Evolutionary conservation across 345 rosid species (phyloP), one percentile per base, ranked within the genome.

Genomic region (Zanthoxylum bungeanum): DNA sequence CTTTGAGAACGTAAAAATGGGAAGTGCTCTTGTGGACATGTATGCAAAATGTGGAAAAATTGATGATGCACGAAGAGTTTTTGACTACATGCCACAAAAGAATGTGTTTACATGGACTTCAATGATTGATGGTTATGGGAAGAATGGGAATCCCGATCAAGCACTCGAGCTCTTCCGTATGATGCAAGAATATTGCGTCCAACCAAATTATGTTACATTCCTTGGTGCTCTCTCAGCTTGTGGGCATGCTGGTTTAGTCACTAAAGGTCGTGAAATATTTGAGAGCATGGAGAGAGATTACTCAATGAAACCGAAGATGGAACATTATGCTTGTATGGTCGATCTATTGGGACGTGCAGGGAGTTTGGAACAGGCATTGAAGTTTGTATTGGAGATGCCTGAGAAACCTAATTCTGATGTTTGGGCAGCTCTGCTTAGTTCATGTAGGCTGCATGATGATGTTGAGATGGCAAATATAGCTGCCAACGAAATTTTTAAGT

Each of bases 111-210:
- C 97, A 0, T 94, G 98, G 98, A 88, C 97, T 60, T 94, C 98
- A 1, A 83, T 94, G 98, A 92, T 94, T 27, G 98, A 89, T 85
- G 98, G 98, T n/a, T 90, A 84, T 62, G 98, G 97, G 10, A 92
- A 89, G 81, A 94, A 89, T 72, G 97, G 97, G 49, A 76, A 79
- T 58, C 85, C 95, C 21, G 67, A 72, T 64, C 81, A 88, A 88
- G 97, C 98, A 27, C 97, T 94, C 0, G 58, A 84, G 53, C 93
- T 90, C 66, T 94, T 94, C 60, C 0, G 58, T 68, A 50, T 39
- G 74, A 90, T 92, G 98, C 83, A 73, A 69, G 77, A 80, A 12
- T 79, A 71, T 47, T 12, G 46, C 58, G 42, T 89, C 37, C 78
- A 85, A 71, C 95, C 95, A 4, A 92, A 94, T 73, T 58, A 82